These are phyloP conservation scores for Byssothecium circinans DNA, from an alignment of 2,329 filamentous ascomycete species.

Conservation along the genomic window DNA sequence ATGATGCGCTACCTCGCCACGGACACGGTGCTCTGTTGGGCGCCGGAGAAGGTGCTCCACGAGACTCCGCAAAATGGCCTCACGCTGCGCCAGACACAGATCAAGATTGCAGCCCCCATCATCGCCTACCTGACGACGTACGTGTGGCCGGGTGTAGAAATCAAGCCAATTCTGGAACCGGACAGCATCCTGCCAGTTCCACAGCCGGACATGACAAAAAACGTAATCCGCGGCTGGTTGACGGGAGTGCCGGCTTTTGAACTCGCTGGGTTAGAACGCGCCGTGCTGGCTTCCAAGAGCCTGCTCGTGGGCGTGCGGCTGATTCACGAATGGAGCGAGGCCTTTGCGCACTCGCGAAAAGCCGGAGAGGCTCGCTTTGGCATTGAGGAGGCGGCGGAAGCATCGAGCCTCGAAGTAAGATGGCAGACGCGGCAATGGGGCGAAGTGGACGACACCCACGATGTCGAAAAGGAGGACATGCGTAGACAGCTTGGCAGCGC, in stretches of 20 bases:
- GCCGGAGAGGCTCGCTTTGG: slow-evolving; percentile 61
- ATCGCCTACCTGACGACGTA: slow-evolving; percentile 69
- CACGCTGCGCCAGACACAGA: slow-evolving; percentile 72
- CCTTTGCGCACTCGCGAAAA: slow-evolving; percentile 58
- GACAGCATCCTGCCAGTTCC: slow-evolving; percentile 73
- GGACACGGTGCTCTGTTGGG: slow-evolving; percentile 92
- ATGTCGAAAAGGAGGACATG: slow-evolving; percentile 90
- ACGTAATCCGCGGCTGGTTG: slow-evolving; percentile 79
- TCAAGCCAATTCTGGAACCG: slow-evolving; percentile 78
- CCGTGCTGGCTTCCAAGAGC: slow-evolving; percentile 82
- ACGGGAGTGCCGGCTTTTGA: slow-evolving; percentile 73
- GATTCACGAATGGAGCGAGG: slow-evolving; percentile 84
- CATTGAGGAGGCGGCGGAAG: slow-evolving; percentile 77
- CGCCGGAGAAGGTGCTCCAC: slow-evolving; percentile 57
- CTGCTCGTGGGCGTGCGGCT: slow-evolving; percentile 75
- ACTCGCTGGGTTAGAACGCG: slow-evolving; percentile 83
- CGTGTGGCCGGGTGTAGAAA: slow-evolving; percentile 82
- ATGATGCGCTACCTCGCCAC: slow-evolving; percentile 87
- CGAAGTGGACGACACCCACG: slow-evolving; percentile 96
- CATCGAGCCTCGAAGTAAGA: slow-evolving; percentile 78
- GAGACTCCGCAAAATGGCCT: slow-evolving; percentile 49
- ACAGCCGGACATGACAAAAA: slow-evolving; percentile 74
- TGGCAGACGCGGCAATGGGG: slow-evolving; percentile 94
- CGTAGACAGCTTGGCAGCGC: slow-evolving; percentile 85
- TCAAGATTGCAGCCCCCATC: slow-evolving; percentile 68